A percentile compares a stretch with the other conserved stretches of the same genome.
Evolutionary conservation across 1,139 yeast genomes (phyloP).

Genomic region (Pichia sp.): DNA sequence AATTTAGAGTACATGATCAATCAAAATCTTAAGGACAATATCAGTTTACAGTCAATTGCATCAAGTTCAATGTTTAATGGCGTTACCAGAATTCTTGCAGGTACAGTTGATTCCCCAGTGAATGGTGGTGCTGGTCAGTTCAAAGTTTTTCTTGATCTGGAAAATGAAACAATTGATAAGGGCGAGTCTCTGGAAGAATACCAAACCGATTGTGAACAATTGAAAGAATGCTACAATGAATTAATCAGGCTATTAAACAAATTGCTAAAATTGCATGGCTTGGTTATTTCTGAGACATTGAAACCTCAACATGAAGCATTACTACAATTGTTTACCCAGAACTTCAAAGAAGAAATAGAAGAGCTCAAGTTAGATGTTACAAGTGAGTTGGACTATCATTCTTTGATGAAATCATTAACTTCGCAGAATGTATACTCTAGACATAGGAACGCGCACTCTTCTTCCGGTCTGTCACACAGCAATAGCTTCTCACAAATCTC

Average conservation of each 20-base stretch:
- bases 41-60: conserved; percentile 29
- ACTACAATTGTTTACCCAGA: conserved; percentile 56
- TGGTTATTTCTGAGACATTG: conserved; percentile 51
- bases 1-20: conserved; percentile 57
- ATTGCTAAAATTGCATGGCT: conserved; percentile 63
- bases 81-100: conserved; percentile 70
- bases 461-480: neutral
- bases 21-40: conserved; percentile 40
- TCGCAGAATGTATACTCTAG: conserved; percentile 15
- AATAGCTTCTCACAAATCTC: conserved; percentile 8
- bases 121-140: conserved; percentile 90
- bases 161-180: conserved; percentile 26
- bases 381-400: conserved; percentile 11
- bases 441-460: conserved; percentile 6
- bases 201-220: conserved; percentile 38
- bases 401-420: conserved; percentile 15
- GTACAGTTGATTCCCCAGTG: conserved; percentile 88
- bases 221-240: conserved; percentile 61
- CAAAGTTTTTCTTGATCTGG: conserved; percentile 48
- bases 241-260: conserved; percentile 59
- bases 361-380: conserved; percentile 21
- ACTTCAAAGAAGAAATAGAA: conserved; percentile 61
- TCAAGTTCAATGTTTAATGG: conserved; percentile 50
- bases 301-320: conserved; percentile 60
- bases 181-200: conserved; percentile 29